Conservation (phyloP, 441 rosid species). For the Gossypium aridum region DNA sequence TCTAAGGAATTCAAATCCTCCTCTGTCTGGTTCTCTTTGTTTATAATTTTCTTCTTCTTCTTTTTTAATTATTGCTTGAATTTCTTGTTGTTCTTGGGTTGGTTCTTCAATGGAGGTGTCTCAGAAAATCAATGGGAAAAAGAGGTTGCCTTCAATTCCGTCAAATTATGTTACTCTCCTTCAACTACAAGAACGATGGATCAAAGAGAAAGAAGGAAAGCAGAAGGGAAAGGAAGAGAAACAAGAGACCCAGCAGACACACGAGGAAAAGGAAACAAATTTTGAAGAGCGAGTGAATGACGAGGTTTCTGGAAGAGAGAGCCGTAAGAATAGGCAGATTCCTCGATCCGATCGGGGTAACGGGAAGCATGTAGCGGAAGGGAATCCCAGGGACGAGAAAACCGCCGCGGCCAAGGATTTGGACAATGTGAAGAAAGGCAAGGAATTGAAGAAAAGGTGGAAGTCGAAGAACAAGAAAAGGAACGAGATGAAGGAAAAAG, state of each 20-base stretch:
- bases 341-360: not conserved
- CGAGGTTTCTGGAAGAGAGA: not conserved
- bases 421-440: not conserved
- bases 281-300: not conserved
- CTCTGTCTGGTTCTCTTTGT: not conserved
- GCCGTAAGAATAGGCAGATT: not conserved
- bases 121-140: constrained; percentile 19
- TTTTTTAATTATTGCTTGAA: not conserved
- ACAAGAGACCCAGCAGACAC: not conserved
- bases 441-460: not conserved
- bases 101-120: constrained; percentile 26
- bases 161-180: constrained; percentile 34
- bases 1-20: not conserved
- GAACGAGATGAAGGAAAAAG: not conserved
- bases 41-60: not conserved
- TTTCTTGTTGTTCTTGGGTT: not conserved
- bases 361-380: not conserved
- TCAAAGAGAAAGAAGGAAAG: constrained; percentile 18
- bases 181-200: constrained; percentile 35
- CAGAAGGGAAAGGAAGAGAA: constrained; percentile 10
- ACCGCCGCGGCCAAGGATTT: constrained; percentile 5
- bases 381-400: not conserved
- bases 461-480: not conserved
- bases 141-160: constrained; percentile 19
- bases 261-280: not conserved